A percentile compares a stretch with the other conserved stretches of the same genome.
Conservation (phyloP, 2,329 filamentous ascomycete species). For the Bisporella sp. region DNA sequence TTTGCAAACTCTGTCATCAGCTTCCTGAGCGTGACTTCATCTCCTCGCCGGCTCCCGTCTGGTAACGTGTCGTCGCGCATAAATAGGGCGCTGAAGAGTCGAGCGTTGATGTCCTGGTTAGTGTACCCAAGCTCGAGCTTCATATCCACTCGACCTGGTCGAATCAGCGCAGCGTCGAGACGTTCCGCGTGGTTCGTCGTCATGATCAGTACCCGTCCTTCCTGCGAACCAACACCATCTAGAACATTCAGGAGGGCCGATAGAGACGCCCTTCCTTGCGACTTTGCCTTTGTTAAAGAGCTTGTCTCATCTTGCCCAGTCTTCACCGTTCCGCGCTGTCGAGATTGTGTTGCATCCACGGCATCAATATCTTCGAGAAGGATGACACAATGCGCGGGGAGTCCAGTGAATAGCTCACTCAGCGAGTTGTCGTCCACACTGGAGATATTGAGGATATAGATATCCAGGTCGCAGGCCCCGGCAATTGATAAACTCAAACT, state of each 20-base stretch:
- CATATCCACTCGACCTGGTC: constrained; percentile 78
- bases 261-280: constrained; percentile 37
- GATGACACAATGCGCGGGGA: constrained; percentile 44
- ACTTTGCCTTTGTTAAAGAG: not conserved
- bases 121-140: not conserved
- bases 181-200: constrained; percentile 95
- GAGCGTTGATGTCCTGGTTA: not conserved
- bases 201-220: constrained; percentile 83
- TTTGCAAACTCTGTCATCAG: constrained; percentile 6
- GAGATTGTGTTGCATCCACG: constrained; percentile 25
- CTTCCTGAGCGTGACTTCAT: constrained; percentile 2
- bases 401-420: constrained; percentile 3
- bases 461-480: constrained; percentile 1
- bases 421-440: constrained; percentile 18
- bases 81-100: not conserved
- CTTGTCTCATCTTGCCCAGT: constrained; percentile 9
- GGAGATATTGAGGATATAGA: constrained; percentile 1
- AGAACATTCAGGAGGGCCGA: constrained; percentile 80
- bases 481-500: constrained; percentile 1
- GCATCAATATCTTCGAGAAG: constrained; percentile 47
- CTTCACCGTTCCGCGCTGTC: constrained; percentile 18
- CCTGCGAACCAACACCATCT: constrained; percentile 76
- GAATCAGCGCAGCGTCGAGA: constrained; percentile 82
- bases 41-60: constrained; percentile 3
- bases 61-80: not conserved